Conservation (phyloP, 345 rosid genomes). For the Populus pruinosa region DNA sequence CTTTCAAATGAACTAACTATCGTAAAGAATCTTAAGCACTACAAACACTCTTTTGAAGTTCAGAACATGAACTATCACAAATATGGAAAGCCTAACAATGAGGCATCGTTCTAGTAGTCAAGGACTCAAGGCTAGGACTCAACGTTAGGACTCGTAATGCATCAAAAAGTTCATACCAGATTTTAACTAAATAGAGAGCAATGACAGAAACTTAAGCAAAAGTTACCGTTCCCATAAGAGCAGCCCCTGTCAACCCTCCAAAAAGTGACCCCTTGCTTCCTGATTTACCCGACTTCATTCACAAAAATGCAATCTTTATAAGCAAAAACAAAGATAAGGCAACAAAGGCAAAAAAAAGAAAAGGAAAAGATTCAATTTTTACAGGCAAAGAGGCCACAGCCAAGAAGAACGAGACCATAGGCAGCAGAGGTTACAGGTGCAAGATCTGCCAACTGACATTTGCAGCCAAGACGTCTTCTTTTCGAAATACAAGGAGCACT, state of each 20-base stretch:
- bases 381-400: constrained; percentile 86
- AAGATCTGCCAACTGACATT: constrained; percentile 55
- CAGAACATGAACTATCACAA: not conserved
- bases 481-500: not conserved
- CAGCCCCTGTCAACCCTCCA: constrained; percentile 72
- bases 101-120: not conserved
- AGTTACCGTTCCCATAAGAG: constrained; percentile 70
- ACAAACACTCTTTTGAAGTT: not conserved
- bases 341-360: not conserved
- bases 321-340: not conserved
- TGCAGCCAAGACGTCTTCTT: constrained; percentile 34
- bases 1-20: not conserved
- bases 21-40: not conserved
- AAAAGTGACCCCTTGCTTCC: constrained; percentile 77
- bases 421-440: constrained; percentile 63
- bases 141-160: not conserved
- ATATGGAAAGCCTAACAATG: not conserved
- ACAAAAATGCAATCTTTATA: not conserved
- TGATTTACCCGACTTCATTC: constrained; percentile 50
- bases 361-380: not conserved
- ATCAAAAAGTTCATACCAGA: not conserved
- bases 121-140: not conserved
- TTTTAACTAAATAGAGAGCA: not conserved
- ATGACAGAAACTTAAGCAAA: not conserved
- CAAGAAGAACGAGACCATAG: constrained; percentile 63